Percentiles rank a stretch among this genome's conserved stretches.
These are phyloP conservation scores for Debaryomyces coudertii DNA, from an alignment of 1,139 yeast species.

Conservation along the genomic window DNA sequence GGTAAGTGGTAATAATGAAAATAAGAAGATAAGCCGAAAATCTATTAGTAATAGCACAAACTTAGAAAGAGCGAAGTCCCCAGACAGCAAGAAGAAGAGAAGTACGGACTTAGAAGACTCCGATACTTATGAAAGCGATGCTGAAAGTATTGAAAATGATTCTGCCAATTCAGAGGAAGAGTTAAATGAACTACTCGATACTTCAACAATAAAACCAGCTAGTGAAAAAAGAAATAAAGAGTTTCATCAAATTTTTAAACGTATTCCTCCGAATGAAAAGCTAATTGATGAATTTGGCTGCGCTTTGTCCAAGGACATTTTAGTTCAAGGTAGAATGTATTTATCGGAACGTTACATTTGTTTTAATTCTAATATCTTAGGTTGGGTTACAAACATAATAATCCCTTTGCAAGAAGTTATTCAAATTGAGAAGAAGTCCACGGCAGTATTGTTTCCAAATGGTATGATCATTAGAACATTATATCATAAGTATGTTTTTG, in stretches of 20 bases:
- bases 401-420: constrained; percentile 72
- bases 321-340: constrained; percentile 73
- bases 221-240: constrained; percentile 57
- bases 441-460: constrained; percentile 75
- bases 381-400: constrained; percentile 70
- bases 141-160: constrained; percentile 4
- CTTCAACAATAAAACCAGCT: constrained; percentile 32
- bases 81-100: constrained; percentile 3
- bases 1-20: constrained; percentile 21
- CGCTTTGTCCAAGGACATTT: constrained; percentile 70
- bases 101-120: constrained; percentile 1
- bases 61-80: constrained; percentile 15
- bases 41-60: constrained; percentile 18
- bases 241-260: constrained; percentile 64
- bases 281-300: constrained; percentile 70
- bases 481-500: constrained; percentile 72
- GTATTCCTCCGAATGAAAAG: constrained; percentile 54
- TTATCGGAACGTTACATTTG: constrained; percentile 61
- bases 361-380: constrained; percentile 73
- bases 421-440: constrained; percentile 69
- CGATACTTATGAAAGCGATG: constrained; percentile 1
- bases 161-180: constrained; percentile 17
- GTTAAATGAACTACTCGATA: constrained; percentile 23
- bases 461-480: constrained; percentile 72
- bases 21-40: constrained; percentile 25